Evolutionary conservation across 768 basidiomycete species (phyloP), one percentile per base, ranked within the genome.

Genomic region (Filobasidium wieringae): DNA sequence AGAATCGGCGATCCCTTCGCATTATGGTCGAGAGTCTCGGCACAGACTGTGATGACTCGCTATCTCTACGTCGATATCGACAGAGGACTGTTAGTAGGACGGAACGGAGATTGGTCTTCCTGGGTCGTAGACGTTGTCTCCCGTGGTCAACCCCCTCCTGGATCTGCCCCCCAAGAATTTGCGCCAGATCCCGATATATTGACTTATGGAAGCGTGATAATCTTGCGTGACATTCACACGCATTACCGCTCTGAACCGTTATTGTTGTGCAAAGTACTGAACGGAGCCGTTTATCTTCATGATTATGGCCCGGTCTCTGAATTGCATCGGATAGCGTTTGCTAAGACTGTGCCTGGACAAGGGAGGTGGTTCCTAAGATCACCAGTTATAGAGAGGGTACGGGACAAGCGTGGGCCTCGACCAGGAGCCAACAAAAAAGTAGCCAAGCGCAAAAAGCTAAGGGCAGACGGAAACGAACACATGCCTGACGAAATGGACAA

Each of bases 41-140:
- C 87, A 14, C 91, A 96, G 76, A 90, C 91, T 36, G 90, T 93
- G 59, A 85, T 91, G 69, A 95, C 91, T 57, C 93, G 93, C 78
- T 96, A 92, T 74, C 90, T 96, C 87, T 88, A 87, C 55, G 84
- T 92, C 71, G 88, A 92, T 65, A 81, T 83, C 65, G 43, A 47
- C 43, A 14, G 43, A 14, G 82, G 80, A 52, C 82, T 84, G 68
- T 76, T 89, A 58, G 41, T 55, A 31, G 61, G 61, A 15, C 51
- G 49, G 32, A 52, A 52, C 19, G 53, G 51, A n/a, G 61, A 85
- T 45, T 93, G 90, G 91, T 88, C 88, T 57, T 89, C 91, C 33
- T 92, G 93, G 78, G 88, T 85, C 68, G 87, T 93, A 68, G 88
- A 88, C 71, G 86, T 93, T 56, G 80, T 90, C 52, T 81, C 82